Conservation (phyloP, 495 filamentous ascomycete species). For the Xylaria scruposa region DNA sequence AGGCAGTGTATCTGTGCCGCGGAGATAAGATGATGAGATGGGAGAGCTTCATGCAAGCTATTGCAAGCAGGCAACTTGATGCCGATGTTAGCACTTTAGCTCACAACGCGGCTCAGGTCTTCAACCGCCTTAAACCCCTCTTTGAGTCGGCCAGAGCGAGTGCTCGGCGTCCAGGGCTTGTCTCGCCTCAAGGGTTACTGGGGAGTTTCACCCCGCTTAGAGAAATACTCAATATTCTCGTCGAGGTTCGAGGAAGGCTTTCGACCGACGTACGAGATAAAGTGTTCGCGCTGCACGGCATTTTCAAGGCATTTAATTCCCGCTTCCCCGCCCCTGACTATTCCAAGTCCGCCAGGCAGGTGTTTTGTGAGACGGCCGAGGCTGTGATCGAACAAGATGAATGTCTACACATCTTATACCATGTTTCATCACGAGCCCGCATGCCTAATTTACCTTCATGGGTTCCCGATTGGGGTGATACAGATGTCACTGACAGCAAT, state of each 20-base stretch:
- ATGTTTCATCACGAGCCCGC: background rate
- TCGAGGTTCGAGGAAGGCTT: background rate
- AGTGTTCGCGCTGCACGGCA: background rate
- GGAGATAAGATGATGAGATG: background rate
- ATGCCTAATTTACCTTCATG: background rate
- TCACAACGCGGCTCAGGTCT: background rate
- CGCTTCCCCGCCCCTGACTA: background rate
- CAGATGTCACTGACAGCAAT: background rate
- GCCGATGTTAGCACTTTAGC: background rate
- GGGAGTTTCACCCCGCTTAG: background rate
- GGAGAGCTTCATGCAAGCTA: background rate
- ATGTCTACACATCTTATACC: background rate
- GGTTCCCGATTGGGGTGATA: background rate
- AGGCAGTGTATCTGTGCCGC: slow-evolving; percentile 3
- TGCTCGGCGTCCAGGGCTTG: background rate
- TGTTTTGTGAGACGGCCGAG: background rate
- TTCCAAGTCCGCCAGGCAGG: background rate
- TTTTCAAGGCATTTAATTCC: background rate
- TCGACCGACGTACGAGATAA: background rate
- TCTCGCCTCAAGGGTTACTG: background rate
- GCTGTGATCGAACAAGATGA: background rate
- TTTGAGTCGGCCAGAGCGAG: background rate
- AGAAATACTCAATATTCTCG: background rate
- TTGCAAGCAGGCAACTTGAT: background rate
- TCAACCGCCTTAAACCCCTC: background rate